Conservation (phyloP, 192 early-diverging fungal species). For the Mortierella alpina region DNA sequence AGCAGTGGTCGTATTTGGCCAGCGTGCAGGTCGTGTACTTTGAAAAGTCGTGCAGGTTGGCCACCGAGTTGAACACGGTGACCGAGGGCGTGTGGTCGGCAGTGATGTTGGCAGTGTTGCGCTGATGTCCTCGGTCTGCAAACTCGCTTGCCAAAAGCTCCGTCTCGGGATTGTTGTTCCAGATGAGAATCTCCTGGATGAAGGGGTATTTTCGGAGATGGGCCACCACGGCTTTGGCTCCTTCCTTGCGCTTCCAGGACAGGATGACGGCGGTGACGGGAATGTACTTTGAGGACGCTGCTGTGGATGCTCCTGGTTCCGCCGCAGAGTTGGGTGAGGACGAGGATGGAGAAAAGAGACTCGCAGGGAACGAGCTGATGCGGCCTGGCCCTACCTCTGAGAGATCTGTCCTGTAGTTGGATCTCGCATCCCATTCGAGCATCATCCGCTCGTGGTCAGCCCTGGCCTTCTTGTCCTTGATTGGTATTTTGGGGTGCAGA, state of each 20-base stretch:
- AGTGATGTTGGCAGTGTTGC: background rate
- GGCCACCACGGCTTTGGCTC: conserved; percentile 53
- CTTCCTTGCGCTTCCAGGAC: conserved; percentile 55
- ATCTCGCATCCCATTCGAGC: conserved; percentile 43
- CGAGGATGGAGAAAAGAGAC: conserved; percentile 21
- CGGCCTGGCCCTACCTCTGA: conserved; percentile 29
- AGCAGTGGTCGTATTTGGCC: conserved; percentile 64
- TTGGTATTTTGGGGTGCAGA: background rate
- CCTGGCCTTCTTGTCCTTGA: conserved; percentile 23
- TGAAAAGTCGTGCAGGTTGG: conserved; percentile 62
- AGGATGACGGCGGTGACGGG: conserved; percentile 61
- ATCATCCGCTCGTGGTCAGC: conserved; percentile 32
- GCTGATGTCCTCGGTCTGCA: background rate
- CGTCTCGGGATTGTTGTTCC: conserved; percentile 56
- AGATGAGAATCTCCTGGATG: conserved; percentile 62
- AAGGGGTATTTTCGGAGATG: conserved; percentile 61
- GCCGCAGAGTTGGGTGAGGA: background rate
- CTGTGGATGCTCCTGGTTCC: background rate
- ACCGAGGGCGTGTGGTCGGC: conserved; percentile 14
- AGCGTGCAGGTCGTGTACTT: conserved; percentile 65
- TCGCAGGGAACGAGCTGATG: conserved; percentile 26
- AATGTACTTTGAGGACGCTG: conserved; percentile 30
- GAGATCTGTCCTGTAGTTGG: conserved; percentile 46
- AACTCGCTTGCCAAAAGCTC: conserved; percentile 27
- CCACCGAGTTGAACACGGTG: conserved; percentile 60